Conservation (phyloP, 2,329 filamentous ascomycete genomes). For the Xylaria sp. region DNA sequence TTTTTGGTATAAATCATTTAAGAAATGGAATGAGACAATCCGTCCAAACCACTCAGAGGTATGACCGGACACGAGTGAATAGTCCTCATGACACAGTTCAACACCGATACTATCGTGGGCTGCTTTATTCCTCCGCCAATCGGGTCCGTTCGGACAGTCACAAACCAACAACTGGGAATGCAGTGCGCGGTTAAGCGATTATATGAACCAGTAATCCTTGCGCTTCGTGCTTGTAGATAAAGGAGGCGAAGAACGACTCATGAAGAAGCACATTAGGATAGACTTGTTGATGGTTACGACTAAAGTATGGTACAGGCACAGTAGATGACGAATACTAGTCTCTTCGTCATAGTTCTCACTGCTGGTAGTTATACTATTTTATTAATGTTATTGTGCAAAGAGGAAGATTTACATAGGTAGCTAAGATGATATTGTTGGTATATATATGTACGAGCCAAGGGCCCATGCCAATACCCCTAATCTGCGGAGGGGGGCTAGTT, state of each 20-base stretch:
- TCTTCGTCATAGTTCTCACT: too few relatives aligned
- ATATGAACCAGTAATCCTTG: not conserved
- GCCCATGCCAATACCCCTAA: too few relatives aligned
- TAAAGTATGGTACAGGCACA: not conserved
- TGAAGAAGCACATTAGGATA: not conserved
- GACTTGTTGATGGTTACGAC: not conserved
- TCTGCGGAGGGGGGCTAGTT: too few relatives aligned
- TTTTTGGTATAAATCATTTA: constrained; percentile 20
- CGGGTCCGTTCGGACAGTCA: constrained; percentile 1
- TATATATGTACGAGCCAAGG: too few relatives aligned
- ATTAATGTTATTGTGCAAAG: too few relatives aligned
- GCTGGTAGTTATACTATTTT: too few relatives aligned
- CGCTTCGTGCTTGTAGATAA: not conserved
- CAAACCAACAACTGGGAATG: constrained; percentile 8
- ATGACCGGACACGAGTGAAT: not conserved
- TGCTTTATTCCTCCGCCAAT: constrained; percentile 21
- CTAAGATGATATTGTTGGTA: too few relatives aligned
- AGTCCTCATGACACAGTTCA: not conserved
- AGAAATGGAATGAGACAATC: constrained; percentile 36
- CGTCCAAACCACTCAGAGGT: constrained; percentile 20
- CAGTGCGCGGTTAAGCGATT: constrained; percentile 13
- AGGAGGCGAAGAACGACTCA: not conserved
- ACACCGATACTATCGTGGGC: constrained; percentile 16
- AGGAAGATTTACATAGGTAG: too few relatives aligned
- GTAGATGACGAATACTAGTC: not conserved